Evolutionary conservation across 352 stramenopile genomes (phyloP).

Genomic region (Blastocystis sp.): DNA sequence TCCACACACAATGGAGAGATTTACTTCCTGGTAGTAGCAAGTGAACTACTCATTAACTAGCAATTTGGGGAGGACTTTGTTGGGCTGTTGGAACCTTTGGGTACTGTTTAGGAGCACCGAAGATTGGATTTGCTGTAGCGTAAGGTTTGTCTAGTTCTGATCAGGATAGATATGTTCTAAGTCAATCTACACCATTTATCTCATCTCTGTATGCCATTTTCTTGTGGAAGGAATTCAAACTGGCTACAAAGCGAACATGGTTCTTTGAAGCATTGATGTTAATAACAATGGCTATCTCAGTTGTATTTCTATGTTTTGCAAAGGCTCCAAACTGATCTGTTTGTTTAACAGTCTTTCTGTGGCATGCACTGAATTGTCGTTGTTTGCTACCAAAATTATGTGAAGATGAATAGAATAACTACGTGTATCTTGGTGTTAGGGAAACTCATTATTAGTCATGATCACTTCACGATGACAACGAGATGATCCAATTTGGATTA

Average conservation of each 20-base stretch:
- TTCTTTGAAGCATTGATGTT: conserved; percentile 21
- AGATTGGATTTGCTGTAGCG: conserved; percentile 38
- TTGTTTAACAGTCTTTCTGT: background rate
- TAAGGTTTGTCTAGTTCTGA: background rate
- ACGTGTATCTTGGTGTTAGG: too few relatives aligned
- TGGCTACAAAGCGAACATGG: conserved; percentile 29
- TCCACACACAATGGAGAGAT: background rate
- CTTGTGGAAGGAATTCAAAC: conserved; percentile 60
- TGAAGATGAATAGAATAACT: too few relatives aligned
- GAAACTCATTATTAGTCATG: too few relatives aligned
- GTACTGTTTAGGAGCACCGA: conserved; percentile 18
- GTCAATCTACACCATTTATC: conserved; percentile 37
- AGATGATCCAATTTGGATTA: too few relatives aligned
- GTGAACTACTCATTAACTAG: background rate
- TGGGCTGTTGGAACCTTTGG: conserved; percentile 38
- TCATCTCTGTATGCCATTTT: conserved; percentile 51
- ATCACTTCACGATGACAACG: too few relatives aligned
- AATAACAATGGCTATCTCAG: background rate
- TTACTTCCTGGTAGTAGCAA: background rate
- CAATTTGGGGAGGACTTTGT: conserved; percentile 31
- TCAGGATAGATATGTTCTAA: conserved; percentile 45
- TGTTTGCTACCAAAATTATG: too few relatives aligned
- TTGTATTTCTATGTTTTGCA: conserved; percentile 30
- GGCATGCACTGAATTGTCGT: too few relatives aligned
- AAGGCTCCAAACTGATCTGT: background rate